Evolutionary conservation across 2,329 filamentous ascomycete species (phyloP).

Genomic region (Colletotrichum phormii): DNA sequence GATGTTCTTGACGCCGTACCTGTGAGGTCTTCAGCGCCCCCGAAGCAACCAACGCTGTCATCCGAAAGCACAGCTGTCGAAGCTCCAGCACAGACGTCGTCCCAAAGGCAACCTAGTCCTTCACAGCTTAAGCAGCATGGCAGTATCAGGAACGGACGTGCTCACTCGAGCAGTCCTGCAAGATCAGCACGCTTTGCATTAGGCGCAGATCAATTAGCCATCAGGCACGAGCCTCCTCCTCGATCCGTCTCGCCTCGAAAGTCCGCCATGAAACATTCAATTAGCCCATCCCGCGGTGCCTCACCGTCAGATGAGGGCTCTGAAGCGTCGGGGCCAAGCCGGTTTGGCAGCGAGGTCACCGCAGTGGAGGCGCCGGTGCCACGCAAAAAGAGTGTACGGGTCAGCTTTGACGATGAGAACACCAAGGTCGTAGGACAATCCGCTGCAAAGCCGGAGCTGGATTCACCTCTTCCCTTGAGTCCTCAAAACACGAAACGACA

Average conservation of each 20-base stretch:
- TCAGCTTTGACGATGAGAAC: conserved; percentile 83
- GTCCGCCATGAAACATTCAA: conserved; percentile 76
- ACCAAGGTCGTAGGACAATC: conserved; percentile 65
- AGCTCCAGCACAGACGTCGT: conserved; percentile 11
- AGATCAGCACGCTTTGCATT: conserved; percentile 76
- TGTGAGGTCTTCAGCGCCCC: conserved; percentile 41
- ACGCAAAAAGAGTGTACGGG: conserved; percentile 75
- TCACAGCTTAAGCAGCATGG: conserved; percentile 27
- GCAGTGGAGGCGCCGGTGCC: conserved; percentile 48
- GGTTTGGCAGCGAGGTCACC: conserved; percentile 40
- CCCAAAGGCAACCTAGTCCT: conserved; percentile 23
- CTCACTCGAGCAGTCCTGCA: conserved; percentile 70
- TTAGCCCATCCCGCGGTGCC: conserved; percentile 63
- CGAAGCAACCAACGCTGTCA: conserved; percentile 30
- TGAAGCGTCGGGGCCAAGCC: conserved; percentile 51
- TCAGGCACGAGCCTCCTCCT: conserved; percentile 76
- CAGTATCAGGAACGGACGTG: conserved; percentile 46
- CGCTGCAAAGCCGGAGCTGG: conserved; percentile 49
- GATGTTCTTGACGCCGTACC: conserved; percentile 49
- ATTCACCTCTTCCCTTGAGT: conserved; percentile 53
- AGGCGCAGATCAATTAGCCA: conserved; percentile 63
- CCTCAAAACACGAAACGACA: conserved; percentile 52
- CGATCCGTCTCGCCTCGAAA: conserved; percentile 82
- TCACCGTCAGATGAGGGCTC: conserved; percentile 64
- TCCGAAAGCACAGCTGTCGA: conserved; percentile 26